Evolutionary conservation across 768 basidiomycete genomes (phyloP).

Genomic region (Boletus reticulatus): DNA sequence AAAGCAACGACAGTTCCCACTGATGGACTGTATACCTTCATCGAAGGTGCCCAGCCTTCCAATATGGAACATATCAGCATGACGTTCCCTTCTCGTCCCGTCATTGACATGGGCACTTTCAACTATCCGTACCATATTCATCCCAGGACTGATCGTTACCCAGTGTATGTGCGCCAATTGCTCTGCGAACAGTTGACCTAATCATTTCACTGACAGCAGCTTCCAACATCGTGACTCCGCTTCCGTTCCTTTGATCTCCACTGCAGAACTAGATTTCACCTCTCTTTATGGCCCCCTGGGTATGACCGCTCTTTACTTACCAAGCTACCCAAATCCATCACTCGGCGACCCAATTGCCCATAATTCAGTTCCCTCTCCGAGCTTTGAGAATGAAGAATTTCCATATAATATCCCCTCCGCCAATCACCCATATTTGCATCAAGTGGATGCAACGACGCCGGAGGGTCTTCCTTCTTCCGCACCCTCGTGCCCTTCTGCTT

Average conservation of each 20-base stretch:
- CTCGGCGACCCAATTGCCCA: background rate
- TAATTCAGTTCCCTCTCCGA: background rate
- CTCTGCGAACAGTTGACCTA: background rate
- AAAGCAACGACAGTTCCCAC: no score
- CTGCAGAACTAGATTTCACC: background rate
- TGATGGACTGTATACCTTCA: background rate
- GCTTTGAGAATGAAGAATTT: background rate
- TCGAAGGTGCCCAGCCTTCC: background rate
- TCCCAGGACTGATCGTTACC: background rate
- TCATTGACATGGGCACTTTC: background rate
- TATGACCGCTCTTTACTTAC: background rate
- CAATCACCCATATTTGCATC: background rate
- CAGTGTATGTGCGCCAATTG: conserved; percentile 1
- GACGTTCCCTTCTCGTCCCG: background rate
- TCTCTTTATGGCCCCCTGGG: background rate
- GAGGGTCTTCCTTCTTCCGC: background rate
- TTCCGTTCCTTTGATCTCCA: background rate
- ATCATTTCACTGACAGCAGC: background rate
- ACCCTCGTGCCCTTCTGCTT: background rate
- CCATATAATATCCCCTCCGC: background rate
- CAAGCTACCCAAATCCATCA: background rate
- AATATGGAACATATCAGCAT: background rate
- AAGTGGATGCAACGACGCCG: background rate
- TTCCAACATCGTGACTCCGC: background rate
- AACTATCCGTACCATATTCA: background rate